Evolutionary conservation across 2,329 filamentous ascomycete species (phyloP).

Genomic region (Pyrenochaeta sp.): DNA sequence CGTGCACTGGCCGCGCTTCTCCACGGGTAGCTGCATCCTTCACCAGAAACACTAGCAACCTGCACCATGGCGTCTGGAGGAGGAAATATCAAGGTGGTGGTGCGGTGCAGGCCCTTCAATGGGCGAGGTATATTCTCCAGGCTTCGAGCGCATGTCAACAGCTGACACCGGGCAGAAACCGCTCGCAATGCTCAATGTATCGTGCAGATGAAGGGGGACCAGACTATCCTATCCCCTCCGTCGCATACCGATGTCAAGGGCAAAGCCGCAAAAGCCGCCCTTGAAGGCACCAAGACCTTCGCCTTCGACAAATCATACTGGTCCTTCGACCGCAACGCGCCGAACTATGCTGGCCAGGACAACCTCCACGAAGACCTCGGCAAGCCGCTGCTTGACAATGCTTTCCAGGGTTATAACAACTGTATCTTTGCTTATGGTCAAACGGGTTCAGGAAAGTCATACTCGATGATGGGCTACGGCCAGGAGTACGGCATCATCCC

Average conservation of each 20-base stretch:
- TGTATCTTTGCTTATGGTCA: constrained; percentile 99
- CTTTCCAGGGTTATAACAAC: constrained; percentile 98
- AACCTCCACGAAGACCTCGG: constrained; percentile 89
- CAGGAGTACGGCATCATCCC: constrained; percentile 96
- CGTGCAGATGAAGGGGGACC: constrained; percentile 92
- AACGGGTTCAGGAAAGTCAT: constrained; percentile 97
- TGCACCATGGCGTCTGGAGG: constrained; percentile 73
- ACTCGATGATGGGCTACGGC: constrained; percentile 99
- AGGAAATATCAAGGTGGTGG: constrained; percentile 99
- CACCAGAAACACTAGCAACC: constrained; percentile 9
- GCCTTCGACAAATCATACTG: constrained; percentile 98
- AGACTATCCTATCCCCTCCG: constrained; percentile 85
- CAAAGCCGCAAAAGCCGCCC: constrained; percentile 71
- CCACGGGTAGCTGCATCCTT: constrained; percentile 10
- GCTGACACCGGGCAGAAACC: constrained; percentile 69
- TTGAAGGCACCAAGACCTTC: constrained; percentile 80
- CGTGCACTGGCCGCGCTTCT: constrained; percentile 24
- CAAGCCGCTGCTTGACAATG: constrained; percentile 92
- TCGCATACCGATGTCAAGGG: constrained; percentile 61
- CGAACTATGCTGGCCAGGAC: constrained; percentile 88
- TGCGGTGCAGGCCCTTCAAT: constrained; percentile 95
- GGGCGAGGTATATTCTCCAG: constrained; percentile 73
- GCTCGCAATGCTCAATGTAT: constrained; percentile 95
- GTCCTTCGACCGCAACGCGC: constrained; percentile 87
- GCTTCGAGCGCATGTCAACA: not conserved